Evolutionary conservation across 108 stramenopile species (phyloP), one percentile per base, ranked within the genome.

Genomic region (Cyclotella baltica): DNA sequence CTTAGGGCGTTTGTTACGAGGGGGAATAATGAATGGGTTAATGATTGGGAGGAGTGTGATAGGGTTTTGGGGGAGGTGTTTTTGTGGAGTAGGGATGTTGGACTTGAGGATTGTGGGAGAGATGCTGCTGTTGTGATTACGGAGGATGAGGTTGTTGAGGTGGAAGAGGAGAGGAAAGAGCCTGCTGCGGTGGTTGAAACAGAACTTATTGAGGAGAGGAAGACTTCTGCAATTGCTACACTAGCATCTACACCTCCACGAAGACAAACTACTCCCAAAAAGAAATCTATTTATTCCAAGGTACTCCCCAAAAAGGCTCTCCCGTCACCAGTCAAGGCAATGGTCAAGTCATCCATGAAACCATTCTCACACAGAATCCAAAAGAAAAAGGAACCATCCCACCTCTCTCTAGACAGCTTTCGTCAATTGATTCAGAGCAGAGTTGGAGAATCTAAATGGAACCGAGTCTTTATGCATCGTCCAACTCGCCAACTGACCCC

Each of bases 41-140:
- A 50, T 43, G 53, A 28, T 5, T 78, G 77, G 77, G 70, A 67
- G 50, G 77, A 78, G 51, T 70, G 64, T 22, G 20, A 59, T 28
- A n/a, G 9, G 20, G 38, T 31, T 2, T 66, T 72, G 62, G 53
- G 50, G 22, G 31, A 57, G 30, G 63, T 48, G 8, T 78, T 78
- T 51, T 29, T 30, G 8, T 65, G 40, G 35, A 38, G 43, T 61
- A 43, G 2, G 20, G 58, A 33, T 19, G 59, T 2, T 58, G n/a
- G 22, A 27, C 11, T 43, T 19, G 18, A 5, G 30, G 27, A 38
- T 30, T 16, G 31, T 22, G 62, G 22, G 15, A 30, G 16, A 10
- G 30, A 15, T 2, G 51, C 35, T 18, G 23, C 18, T 33, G 31
- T 0, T 51, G n/a, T 3, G 0, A 43, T 43, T 43, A 43, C 10